Evolutionary conservation across 2,329 filamentous ascomycete species (phyloP), one percentile per base, ranked within the genome.

Genomic region (Grosmannia clavigera): DNA sequence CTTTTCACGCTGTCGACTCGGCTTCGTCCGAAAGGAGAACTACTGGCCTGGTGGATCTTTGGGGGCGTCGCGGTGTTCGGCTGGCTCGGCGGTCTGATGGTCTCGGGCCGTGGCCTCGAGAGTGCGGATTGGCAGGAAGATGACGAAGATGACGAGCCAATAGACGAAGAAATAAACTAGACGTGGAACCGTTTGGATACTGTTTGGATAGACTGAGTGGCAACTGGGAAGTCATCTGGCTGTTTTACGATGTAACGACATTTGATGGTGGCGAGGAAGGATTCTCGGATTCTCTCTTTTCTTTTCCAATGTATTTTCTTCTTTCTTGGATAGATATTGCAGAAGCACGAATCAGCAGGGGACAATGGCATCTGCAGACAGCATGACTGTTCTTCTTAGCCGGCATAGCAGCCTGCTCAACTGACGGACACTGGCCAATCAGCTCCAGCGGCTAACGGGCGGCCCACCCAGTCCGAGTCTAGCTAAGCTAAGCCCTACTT

Each of bases 31-130:
- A 94, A 91, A 68, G 92, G 94, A 1, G 92, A 96, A 71, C 84
- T 85, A 1, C 73, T 97, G 5, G 85, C 89, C 0, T 99, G 95
- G 81, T 89, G 90, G 1, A 72, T 95, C 0, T 97, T 97, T 70
- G 92, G 87, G 0, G 90, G 87, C 0, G 79, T 97, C 2, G 83
- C 90, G 0, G 84, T 95, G 38, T 62, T 91, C 0, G 94, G 92
- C 0, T 96, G 92, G 75, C 63, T 90, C 1, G 76, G 90, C 33
- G 92, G 88, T 61, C 85, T 92, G 61, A 86, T 87, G 1, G 92
- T 97, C 64, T 78, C 83, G 14, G 86, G 87, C 2, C 72, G 73
- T 2, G 77, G 76, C 0, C 72, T 86, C 0, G 83, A 86, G 68
- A 85, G 82, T 62, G 81, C 77, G 4, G 82, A 84, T 57, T 80